These are phyloP conservation scores for Silene coronaria DNA, from an alignment of 179 eudicot species.

Conservation along the genomic window DNA sequence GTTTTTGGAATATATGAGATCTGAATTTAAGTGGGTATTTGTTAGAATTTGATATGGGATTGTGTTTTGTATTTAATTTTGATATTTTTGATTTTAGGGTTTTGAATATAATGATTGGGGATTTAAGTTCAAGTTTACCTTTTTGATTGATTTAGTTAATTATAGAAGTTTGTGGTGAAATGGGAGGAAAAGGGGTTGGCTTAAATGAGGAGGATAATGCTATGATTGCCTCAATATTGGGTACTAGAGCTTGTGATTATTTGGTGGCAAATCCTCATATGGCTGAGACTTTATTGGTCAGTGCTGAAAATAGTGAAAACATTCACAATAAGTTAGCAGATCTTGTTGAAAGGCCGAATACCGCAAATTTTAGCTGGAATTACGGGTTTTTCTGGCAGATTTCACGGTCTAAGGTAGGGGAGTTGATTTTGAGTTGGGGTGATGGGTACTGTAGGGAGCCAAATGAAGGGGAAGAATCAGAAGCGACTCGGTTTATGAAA, in stretches of 20 bases:
- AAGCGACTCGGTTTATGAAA: conserved; percentile 35
- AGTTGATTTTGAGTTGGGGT: conserved; percentile 84
- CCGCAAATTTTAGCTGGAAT: conserved; percentile 70
- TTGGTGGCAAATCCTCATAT: conserved; percentile 56
- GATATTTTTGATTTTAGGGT: conserved; percentile 25
- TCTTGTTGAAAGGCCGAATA: conserved; percentile 70
- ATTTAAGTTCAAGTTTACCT: not conserved
- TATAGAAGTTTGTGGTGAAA: conserved; percentile 24
- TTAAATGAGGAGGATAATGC: conserved; percentile 62
- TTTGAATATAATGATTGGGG: conserved; percentile 16
- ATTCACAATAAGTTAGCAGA: conserved; percentile 73
- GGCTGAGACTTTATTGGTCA: conserved; percentile 56
- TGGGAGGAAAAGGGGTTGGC: conserved; percentile 35
- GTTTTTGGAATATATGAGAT: conserved; percentile 21
- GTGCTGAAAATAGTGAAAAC: conserved; percentile 56
- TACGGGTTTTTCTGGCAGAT: conserved; percentile 95
- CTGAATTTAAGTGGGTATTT: conserved; percentile 25
- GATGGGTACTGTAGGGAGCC: conserved; percentile 97
- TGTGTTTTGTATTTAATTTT: conserved; percentile 1
- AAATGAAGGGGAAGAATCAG: conserved; percentile 58
- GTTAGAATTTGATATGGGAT: not conserved
- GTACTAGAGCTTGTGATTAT: conserved; percentile 69
- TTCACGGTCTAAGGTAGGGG: conserved; percentile 65
- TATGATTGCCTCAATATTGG: conserved; percentile 68
- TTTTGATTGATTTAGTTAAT: not conserved